Evolutionary conservation across 108 stramenopile species (phyloP), one percentile per base, ranked within the genome.

Genomic region (Skeletonema marinoi): DNA sequence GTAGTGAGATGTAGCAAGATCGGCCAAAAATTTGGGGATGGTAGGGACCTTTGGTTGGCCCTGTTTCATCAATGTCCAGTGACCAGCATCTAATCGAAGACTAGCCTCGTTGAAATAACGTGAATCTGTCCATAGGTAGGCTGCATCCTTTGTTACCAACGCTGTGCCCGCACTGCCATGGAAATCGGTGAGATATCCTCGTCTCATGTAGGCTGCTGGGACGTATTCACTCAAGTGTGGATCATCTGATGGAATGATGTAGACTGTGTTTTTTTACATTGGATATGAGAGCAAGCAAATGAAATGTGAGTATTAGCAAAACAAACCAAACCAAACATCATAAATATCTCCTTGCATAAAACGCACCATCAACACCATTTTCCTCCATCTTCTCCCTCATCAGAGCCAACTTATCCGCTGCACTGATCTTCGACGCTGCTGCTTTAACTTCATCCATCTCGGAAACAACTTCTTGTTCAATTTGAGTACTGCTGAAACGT

Each of bases 161-260:
- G 98, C 98, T 6, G 98, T 99, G 6, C 99, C 99, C 3, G 98
- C 98, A 66, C 87, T 89, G 10, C 99, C 99, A 31, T 90, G 89
- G 83, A 99, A 99, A 41, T 91, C 92, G 7, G 92, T 87, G 59
- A 98, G 25, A 78, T 89, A 99, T 48, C 75, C 89, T n/a, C 98
- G 77, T 42, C 98, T 82, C 85, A 82, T 91, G 83, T 97, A 97
- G 35, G 88, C 88, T 29, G 90, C 91, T 14, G 97, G 96, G 32
- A 93, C 92, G 75, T 99, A 99, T 88, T 99, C 99, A n/a, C 90
- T 92, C 38, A 94, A 74, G 83, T 98, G 97, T 9, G 95, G 93
- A 90, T 98, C 97, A 70, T 94, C 92, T 10, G 84, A 83, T 12
- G 96, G 96, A 65, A 96, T 76, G 0, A 98, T 60, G 75, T 90